These are phyloP conservation scores for Rhodocollybia butyracea DNA, from an alignment of 768 basidiomycete genomes.

Conservation along the genomic window DNA sequence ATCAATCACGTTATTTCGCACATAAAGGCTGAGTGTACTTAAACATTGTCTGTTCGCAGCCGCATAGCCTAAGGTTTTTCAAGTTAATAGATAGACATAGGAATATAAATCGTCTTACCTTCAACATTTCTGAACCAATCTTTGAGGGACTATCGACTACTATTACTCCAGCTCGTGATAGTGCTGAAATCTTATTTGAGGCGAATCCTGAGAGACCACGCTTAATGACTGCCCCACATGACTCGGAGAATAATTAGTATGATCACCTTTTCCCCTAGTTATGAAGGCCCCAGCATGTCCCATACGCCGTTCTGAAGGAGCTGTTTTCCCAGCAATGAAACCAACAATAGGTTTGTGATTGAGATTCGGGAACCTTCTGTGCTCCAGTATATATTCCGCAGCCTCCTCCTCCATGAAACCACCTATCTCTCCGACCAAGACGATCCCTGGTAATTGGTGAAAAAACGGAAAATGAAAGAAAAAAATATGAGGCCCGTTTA, in stretches of 20 bases:
- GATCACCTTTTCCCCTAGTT: conserved; percentile 88
- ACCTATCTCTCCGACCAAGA: conserved; percentile 98
- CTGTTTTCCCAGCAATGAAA: conserved; percentile 97
- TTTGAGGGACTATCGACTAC: conserved; percentile 95
- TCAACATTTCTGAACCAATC: conserved; percentile 86
- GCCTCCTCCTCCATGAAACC: conserved; percentile 99
- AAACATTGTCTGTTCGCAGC: too few relatives aligned
- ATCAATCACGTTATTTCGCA: too few relatives aligned
- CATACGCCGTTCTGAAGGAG: conserved; percentile 97
- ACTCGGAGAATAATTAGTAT: neutral
- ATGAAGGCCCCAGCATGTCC: conserved; percentile 98
- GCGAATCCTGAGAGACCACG: conserved; percentile 62
- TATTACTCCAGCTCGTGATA: conserved; percentile 88
- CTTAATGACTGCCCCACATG: neutral
- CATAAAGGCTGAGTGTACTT: too few relatives aligned
- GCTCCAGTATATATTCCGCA: conserved; percentile 88
- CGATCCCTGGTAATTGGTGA: conserved; percentile 61
- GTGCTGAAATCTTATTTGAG: conserved; percentile 86
- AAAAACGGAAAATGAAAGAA: neutral
- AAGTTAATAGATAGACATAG: neutral
- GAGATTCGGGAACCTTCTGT: conserved; percentile 84
- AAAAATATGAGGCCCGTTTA: neutral
- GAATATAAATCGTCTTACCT: conserved; percentile 48
- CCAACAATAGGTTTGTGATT: conserved; percentile 94
- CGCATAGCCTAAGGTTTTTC: neutral